These are phyloP conservation scores for Neurospora crassa DNA, from an alignment of 2,329 filamentous ascomycete genomes.

Conservation along the genomic window DNA sequence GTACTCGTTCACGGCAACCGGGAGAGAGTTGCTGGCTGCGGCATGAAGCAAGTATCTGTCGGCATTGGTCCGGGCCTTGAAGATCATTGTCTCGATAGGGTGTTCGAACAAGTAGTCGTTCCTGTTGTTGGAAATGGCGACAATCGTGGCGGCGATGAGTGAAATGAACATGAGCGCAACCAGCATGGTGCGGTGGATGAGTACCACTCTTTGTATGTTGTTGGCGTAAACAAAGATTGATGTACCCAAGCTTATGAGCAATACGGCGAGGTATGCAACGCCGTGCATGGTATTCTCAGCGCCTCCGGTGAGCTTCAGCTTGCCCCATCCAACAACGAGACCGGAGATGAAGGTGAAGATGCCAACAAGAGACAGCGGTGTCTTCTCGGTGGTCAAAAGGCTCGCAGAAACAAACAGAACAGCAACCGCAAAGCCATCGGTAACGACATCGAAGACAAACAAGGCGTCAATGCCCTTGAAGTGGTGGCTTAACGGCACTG, in stretches of 20 bases:
- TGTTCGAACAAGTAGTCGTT: slow-evolving; percentile 21
- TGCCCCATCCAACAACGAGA: slow-evolving; percentile 25
- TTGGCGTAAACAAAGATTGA: slow-evolving; percentile 33
- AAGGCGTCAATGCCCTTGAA: slow-evolving; percentile 30
- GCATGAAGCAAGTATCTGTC: slow-evolving; percentile 41
- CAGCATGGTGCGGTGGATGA: slow-evolving; percentile 32
- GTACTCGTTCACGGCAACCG: slow-evolving; percentile 39
- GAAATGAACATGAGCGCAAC: slow-evolving; percentile 29
- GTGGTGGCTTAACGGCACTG: slow-evolving; percentile 15
- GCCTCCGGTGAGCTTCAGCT: slow-evolving; percentile 30
- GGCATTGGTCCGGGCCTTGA: slow-evolving; percentile 35
- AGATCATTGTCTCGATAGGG: slow-evolving; percentile 40
- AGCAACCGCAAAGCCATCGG: slow-evolving; percentile 37
- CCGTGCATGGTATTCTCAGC: slow-evolving; percentile 34
- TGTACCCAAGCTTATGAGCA: slow-evolving; percentile 31
- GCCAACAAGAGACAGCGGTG: slow-evolving; percentile 31
- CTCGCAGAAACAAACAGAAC: slow-evolving; percentile 33
- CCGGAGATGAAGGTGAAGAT: slow-evolving; percentile 36
- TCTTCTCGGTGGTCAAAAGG: slow-evolving; percentile 38
- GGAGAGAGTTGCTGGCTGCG: slow-evolving; percentile 35
- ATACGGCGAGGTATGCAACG: slow-evolving; percentile 29
- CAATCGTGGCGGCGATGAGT: slow-evolving; percentile 28
- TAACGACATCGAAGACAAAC: slow-evolving; percentile 38
- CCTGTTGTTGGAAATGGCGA: slow-evolving; percentile 20
- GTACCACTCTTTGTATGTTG: slow-evolving; percentile 33